Evolutionary conservation across 2,329 filamentous ascomycete species (phyloP).

Genomic region (Neopestalotiopsis sp.): DNA sequence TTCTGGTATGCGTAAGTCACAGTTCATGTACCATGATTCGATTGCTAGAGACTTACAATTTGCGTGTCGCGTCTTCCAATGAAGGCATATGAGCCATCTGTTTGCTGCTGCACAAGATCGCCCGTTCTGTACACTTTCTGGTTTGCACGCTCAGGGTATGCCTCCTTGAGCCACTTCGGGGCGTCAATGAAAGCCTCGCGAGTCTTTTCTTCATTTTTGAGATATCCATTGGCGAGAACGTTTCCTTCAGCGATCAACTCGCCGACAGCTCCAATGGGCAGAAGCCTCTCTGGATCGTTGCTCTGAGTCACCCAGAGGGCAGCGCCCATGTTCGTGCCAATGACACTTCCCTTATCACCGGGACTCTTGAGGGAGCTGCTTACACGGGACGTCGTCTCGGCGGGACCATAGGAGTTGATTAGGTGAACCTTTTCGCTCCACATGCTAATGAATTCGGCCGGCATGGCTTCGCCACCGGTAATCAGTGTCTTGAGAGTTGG

Average conservation of each 20-base stretch:
- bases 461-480: conserved; percentile 7
- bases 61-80: conserved; percentile 9
- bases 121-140: conserved; percentile 20
- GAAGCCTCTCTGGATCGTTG: conserved; percentile 16
- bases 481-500: conserved; percentile 8
- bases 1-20: neutral
- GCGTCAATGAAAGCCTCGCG: conserved; percentile 29
- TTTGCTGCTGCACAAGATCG: conserved; percentile 13
- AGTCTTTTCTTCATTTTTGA: conserved; percentile 29
- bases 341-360: neutral
- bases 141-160: neutral
- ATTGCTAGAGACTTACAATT: conserved; percentile 23
- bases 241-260: conserved; percentile 24
- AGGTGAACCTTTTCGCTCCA: conserved; percentile 12
- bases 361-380: conserved; percentile 1
- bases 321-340: conserved; percentile 11
- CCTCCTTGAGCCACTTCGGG: conserved; percentile 13
- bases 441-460: conserved; percentile 3
- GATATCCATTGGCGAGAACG: conserved; percentile 34
- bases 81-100: conserved; percentile 6
- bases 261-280: conserved; percentile 23
- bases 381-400: conserved; percentile 1
- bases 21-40: neutral
- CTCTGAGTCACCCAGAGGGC: conserved; percentile 18
- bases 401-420: conserved; percentile 14